phyloP scores from a whole-genome alignment of 1,284 basidiomycete species.

The Acaromyces ingoldii region DNA sequence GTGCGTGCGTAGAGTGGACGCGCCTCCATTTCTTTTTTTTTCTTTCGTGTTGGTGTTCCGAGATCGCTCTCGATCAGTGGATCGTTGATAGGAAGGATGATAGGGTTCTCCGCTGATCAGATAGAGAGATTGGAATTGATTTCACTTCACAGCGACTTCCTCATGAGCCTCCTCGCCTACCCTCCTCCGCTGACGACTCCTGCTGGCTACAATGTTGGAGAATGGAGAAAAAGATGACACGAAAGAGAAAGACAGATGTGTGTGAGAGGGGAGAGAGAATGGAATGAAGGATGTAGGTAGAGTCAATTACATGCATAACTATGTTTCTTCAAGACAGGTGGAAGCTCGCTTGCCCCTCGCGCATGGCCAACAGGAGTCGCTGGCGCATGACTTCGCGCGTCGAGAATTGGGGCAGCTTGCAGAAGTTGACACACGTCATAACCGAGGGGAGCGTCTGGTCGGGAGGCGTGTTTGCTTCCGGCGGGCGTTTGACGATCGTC shows the following conservation, averaged over 20 bases:
- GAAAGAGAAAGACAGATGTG: not conserved
- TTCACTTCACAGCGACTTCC: too few relatives aligned
- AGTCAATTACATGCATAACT: not conserved
- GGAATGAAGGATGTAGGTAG: not conserved
- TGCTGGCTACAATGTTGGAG: too few relatives aligned
- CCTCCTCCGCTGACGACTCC: too few relatives aligned
- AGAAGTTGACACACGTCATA: slow-evolving; percentile 89
- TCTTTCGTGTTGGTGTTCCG: too few relatives aligned
- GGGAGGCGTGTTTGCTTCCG: slow-evolving; percentile 69
- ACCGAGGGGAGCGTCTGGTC: slow-evolving; percentile 95
- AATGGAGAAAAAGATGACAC: too few relatives aligned
- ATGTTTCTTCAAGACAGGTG: slow-evolving; percentile 33
- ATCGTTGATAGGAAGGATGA: too few relatives aligned
- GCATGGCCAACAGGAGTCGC: slow-evolving; percentile 41
- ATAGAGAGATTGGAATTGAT: too few relatives aligned
- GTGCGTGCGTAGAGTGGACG: too few relatives aligned
- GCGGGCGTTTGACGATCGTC: slow-evolving; percentile 94
- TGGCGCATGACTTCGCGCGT: slow-evolving; percentile 38
- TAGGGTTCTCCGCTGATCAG: too few relatives aligned
- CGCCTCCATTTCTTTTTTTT: too few relatives aligned
- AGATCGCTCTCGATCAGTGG: too few relatives aligned
- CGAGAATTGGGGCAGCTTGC: slow-evolving; percentile 49
- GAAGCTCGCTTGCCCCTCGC: slow-evolving; percentile 46
- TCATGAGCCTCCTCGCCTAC: too few relatives aligned
- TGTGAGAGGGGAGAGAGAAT: not conserved